Percentiles rank a stretch among this genome's conserved stretches.
Conservation (phyloP, 2,329 filamentous ascomycete genomes). For the Blastomyces silverae region DNA sequence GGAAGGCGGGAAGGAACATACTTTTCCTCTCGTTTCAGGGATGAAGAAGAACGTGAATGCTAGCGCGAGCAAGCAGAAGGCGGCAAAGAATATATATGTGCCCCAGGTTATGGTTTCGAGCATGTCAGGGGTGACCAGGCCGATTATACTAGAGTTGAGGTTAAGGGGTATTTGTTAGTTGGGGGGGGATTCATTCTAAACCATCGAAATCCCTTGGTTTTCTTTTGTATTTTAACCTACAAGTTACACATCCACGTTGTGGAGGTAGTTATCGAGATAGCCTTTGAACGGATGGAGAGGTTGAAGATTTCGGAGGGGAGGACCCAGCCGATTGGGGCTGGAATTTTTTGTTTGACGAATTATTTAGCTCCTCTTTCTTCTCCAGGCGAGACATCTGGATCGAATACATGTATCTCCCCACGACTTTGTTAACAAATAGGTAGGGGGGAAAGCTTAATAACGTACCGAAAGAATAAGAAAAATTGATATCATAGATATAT, state of each 20-base stretch:
- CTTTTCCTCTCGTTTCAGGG: conserved; percentile 35
- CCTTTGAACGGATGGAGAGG: conserved; percentile 34
- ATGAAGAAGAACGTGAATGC: conserved; percentile 34
- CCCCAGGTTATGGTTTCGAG: conserved; percentile 34
- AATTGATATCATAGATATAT: conserved; percentile 36
- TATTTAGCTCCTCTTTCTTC: conserved; percentile 7
- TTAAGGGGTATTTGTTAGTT: conserved; percentile 1
- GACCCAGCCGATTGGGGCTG: conserved; percentile 36
- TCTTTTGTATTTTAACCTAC: conserved; percentile 23
- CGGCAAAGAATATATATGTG: conserved; percentile 38
- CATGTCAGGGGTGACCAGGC: conserved; percentile 35
- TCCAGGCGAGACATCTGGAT: neutral
- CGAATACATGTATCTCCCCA: neutral
- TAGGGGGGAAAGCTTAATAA: conserved; percentile 5
- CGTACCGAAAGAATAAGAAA: conserved; percentile 36
- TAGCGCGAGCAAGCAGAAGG: conserved; percentile 33
- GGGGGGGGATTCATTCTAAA: neutral
- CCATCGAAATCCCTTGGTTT: neutral
- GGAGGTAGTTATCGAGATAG: conserved; percentile 36
- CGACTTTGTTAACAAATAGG: neutral
- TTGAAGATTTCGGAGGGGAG: conserved; percentile 39
- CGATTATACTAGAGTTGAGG: conserved; percentile 28
- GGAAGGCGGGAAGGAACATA: conserved; percentile 16
- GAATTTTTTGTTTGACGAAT: neutral
- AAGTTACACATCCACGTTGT: conserved; percentile 39